A percentile compares a stretch with the other conserved stretches of the same genome.
Conservation (phyloP, 2,329 filamentous ascomycete genomes). For the Moelleriella libera region DNA sequence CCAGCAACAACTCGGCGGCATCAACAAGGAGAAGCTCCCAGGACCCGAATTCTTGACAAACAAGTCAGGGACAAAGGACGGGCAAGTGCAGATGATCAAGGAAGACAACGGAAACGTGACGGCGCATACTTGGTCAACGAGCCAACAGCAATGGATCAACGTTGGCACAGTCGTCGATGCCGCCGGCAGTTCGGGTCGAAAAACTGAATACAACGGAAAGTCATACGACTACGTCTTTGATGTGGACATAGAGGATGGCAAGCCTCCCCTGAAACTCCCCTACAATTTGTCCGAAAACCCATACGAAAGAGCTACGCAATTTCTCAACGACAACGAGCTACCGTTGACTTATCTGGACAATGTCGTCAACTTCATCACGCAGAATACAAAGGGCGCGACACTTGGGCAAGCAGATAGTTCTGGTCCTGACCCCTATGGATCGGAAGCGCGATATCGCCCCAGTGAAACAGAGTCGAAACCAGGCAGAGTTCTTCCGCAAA, state of each 20-base stretch:
- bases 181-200: slow-evolving; percentile 67
- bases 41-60: slow-evolving; percentile 73
- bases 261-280: slow-evolving; percentile 83
- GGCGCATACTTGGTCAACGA: slow-evolving; percentile 74
- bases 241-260: slow-evolving; percentile 89
- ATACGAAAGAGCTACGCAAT: slow-evolving; percentile 82
- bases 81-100: slow-evolving; percentile 84
- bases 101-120: slow-evolving; percentile 70
- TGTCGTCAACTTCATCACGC: slow-evolving; percentile 81
- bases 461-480: slow-evolving; percentile 30
- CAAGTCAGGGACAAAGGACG: slow-evolving; percentile 86
- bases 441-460: slow-evolving; percentile 65
- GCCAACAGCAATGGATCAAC: slow-evolving; percentile 62
- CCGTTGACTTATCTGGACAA: slow-evolving; percentile 80
- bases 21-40: slow-evolving; percentile 87
- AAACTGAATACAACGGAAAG: slow-evolving; percentile 64
- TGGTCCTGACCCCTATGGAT: slow-evolving; percentile 61
- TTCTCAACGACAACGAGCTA: slow-evolving; percentile 78
- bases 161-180: slow-evolving; percentile 92
- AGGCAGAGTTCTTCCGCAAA: slow-evolving; percentile 60
- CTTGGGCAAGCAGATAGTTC: slow-evolving; percentile 47
- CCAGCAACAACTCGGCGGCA: slow-evolving; percentile 64
- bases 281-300: slow-evolving; percentile 89
- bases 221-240: slow-evolving; percentile 96
- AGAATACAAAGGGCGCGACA: slow-evolving; percentile 77